Evolutionary conservation across 768 basidiomycete species (phyloP).

Genomic region (Phylloporus scabripes): DNA sequence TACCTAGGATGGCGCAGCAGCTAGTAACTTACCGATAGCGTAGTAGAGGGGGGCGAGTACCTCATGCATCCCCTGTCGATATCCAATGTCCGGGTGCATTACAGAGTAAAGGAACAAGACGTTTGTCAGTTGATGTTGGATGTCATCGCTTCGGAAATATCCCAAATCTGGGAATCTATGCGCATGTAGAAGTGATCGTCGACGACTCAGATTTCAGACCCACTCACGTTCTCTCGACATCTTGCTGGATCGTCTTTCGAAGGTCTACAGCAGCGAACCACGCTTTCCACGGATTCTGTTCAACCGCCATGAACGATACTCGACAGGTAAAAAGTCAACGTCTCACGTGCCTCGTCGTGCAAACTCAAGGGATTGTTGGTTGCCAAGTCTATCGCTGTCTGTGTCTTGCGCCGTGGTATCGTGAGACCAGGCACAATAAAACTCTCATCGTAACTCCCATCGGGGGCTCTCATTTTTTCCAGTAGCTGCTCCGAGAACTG

Average conservation of each 20-base stretch:
- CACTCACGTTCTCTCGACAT: conserved; percentile 91
- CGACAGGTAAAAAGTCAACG: neutral
- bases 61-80: conserved; percentile 99
- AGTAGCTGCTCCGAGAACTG: conserved; percentile 54
- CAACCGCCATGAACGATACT: neutral
- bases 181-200: conserved; percentile 1
- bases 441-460: conserved; percentile 75
- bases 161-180: conserved; percentile 92
- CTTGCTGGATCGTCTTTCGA: conserved; percentile 84
- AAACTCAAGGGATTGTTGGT: conserved; percentile 78
- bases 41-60: conserved; percentile 84
- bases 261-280: conserved; percentile 92
- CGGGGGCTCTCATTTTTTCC: conserved; percentile 77
- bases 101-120: conserved; percentile 82
- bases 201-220: conserved; percentile 2
- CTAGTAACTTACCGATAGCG: conserved; percentile 35
- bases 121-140: conserved; percentile 78
- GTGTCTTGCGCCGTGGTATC: conserved; percentile 29
- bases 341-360: conserved; percentile 55
- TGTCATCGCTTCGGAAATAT: conserved; percentile 74
- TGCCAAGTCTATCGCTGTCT: conserved; percentile 45
- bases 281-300: conserved; percentile 88
- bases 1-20: neutral
- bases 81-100: conserved; percentile 78
- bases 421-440: conserved; percentile 50